Base-by-base conservation (phyloP, 2,329 filamentous ascomycete species). In the Endoconidiophora laricicola region DNA sequence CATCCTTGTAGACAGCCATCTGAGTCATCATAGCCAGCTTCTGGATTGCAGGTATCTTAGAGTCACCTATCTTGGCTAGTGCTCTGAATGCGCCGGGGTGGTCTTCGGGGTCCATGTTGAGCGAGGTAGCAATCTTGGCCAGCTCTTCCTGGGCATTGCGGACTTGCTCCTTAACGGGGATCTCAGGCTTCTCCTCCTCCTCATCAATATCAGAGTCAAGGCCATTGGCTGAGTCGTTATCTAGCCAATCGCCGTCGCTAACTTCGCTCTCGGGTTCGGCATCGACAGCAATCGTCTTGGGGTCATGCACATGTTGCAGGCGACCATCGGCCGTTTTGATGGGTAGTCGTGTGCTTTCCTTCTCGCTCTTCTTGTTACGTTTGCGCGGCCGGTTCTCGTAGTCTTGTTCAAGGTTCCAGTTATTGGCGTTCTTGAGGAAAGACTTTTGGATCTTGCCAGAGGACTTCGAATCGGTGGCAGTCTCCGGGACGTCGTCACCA, bases 21-120 rank as follows among this genome's bases (percentile, higher is more conserved):
- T 95, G 88, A 20, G 91, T 86, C 44, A 81, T 84, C 55, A 98
- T 69, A 5, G 84, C 81, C 54, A 98, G 72, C 65, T 94, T 94
- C 67, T 85, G 81, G 48, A 98, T 80, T 2, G 82, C 79, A 12
- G 75, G 64, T 55, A 88, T 79, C 12, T 71, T 70, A 6, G 82
- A 81, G 49, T 79, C 71, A 18, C 81, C 81, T 57, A 94, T 76
- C 58, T 83, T 76, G 29, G 80, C 81, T 58, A 96, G 68, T 3
- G 76, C 75, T 62, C 85, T 88, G 68, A 96, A 81, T 18, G 80
- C 77, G 41, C 79, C 78, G 39, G 82, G 75, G 62, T 98, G 80
- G 61, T 95, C 90, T 62, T 98, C 93, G 0, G 91, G 91, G 54
- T 91, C 81, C 62, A 96, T 88, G 58, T 91, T 95, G 59, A 98